These are phyloP conservation scores for Botrytis medusae DNA, from an alignment of 2,329 filamentous ascomycete species.

Conservation along the genomic window DNA sequence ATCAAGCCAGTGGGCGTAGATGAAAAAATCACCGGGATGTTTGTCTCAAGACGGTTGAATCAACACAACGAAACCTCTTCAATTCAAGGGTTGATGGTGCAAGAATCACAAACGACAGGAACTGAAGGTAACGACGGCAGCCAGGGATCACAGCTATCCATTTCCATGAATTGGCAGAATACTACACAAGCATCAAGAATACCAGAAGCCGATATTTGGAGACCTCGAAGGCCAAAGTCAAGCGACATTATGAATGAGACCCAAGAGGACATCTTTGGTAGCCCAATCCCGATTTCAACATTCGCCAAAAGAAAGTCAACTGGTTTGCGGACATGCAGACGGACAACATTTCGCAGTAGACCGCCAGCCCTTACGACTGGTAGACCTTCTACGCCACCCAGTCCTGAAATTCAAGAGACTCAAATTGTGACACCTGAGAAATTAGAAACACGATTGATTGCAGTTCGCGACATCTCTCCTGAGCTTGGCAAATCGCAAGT, in stretches of 20 bases:
- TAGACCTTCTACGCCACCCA: neutral
- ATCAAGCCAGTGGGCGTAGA: neutral
- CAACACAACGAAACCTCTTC: neutral
- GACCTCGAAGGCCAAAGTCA: slow-evolving; percentile 22
- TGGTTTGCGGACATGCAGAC: neutral
- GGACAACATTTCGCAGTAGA: slow-evolving; percentile 12
- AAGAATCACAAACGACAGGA: slow-evolving; percentile 14
- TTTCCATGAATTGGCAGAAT: neutral
- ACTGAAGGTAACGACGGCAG: neutral
- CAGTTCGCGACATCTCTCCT: neutral
- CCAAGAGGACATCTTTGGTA: slow-evolving; percentile 30
- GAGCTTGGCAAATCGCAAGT: slow-evolving; percentile 12
- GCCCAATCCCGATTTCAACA: slow-evolving; percentile 6
- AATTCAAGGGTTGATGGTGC: neutral
- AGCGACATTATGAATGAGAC: slow-evolving; percentile 27
- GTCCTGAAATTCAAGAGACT: neutral
- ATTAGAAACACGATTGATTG: neutral
- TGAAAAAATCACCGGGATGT: neutral
- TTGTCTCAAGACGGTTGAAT: neutral
- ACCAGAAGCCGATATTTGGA: slow-evolving; percentile 23
- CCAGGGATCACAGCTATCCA: neutral
- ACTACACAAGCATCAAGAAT: neutral
- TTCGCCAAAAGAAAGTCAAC: neutral
- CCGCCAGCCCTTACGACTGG: slow-evolving; percentile 1
- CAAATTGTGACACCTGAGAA: neutral